Evolutionary conservation across 441 rosid species (phyloP), one percentile per base, ranked within the genome.

Genomic region (Dalechampia spathulata): DNA sequence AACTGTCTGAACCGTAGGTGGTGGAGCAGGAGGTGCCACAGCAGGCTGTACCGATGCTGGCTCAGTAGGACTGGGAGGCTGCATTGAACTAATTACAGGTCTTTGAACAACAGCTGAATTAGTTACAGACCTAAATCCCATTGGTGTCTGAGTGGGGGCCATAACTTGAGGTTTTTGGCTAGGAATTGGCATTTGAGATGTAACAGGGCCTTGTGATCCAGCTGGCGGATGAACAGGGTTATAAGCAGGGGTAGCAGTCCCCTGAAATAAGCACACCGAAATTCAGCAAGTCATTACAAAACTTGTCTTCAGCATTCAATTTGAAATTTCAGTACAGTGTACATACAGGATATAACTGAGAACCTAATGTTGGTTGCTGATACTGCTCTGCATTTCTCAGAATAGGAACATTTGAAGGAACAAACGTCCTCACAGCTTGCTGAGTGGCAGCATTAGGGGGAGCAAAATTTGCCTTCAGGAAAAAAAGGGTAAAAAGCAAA

Each of bases 1-100:
- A 49, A 73, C 99, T 9, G 93, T 88, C 75, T 89, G 97, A 55
- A 86, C 82, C 6, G 99, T 95, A 47, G 98, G 85, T 63, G 88
- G 98, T 26, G 87, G 86, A 68, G 90, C 84, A 61, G 86, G 74
- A 63, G 94, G 89, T 16, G 79, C 39, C 34, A 60, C 81, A 62
- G 78, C 70, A 68, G 82, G 75, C 68, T 85, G 95, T 23, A 43
- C 65, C 39, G 83, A 22, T 62, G 79, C 71, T 30, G 82, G 57
- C 60, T 81, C 85, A 61, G 80, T 77, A 66, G 96, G 90, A 62
- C 82, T 84, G 27, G 82, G 65, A 39, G 90, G 89, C 64, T 90
- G 98, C 86, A 77, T 72, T 52, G 85, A 34, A 67, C 76, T 72
- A 43, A 78, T 68, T 60, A 75, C 86, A 36, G 98, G 82, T 74